Percentiles rank a stretch among this genome's conserved stretches.
Evolutionary conservation across 768 basidiomycete species (phyloP).

Genomic region (Dendrothele bispora): DNA sequence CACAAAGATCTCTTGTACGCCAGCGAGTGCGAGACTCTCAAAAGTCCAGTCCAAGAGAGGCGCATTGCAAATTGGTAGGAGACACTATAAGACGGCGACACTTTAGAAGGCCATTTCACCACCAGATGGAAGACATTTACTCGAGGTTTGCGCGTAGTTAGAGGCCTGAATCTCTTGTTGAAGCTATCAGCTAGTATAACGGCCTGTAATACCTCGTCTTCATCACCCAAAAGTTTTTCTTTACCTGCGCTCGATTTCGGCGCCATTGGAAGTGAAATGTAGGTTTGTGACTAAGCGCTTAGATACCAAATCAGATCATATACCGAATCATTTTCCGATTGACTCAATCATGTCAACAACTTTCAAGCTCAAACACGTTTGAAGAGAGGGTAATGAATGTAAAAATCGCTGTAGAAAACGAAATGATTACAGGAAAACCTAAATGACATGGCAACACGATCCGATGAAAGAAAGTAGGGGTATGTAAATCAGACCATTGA

Average conservation of each 20-base stretch:
- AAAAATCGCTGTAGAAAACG: slow-evolving; percentile 19
- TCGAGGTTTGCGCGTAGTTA: slow-evolving; percentile 86
- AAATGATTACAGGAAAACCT: slow-evolving; percentile 62
- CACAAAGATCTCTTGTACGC: slow-evolving; percentile 95
- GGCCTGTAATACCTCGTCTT: slow-evolving; percentile 89
- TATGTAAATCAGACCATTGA: slow-evolving; percentile 58
- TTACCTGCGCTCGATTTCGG: slow-evolving; percentile 60
- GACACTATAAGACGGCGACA: slow-evolving; percentile 54
- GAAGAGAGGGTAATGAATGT: too few relatives aligned
- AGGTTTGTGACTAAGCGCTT: too few relatives aligned
- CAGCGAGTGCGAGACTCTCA: slow-evolving; percentile 90
- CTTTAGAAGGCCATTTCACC: slow-evolving; percentile 5
- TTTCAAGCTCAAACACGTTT: not conserved
- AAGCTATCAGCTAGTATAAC: slow-evolving; percentile 96
- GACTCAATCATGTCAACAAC: not conserved
- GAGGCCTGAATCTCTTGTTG: slow-evolving; percentile 88
- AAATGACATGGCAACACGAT: slow-evolving; percentile 58
- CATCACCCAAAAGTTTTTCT: slow-evolving; percentile 65
- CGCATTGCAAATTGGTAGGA: slow-evolving; percentile 92
- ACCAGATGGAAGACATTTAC: slow-evolving; percentile 47
- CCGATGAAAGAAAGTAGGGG: slow-evolving; percentile 57
- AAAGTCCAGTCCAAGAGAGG: slow-evolving; percentile 96
- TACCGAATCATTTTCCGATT: slow-evolving; percentile 11
- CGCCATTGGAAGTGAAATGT: too few relatives aligned
- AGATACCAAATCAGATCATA: too few relatives aligned